These are phyloP conservation scores for Cornus controversa DNA, from an alignment of 148 eudicot species.

Conservation along the genomic window DNA sequence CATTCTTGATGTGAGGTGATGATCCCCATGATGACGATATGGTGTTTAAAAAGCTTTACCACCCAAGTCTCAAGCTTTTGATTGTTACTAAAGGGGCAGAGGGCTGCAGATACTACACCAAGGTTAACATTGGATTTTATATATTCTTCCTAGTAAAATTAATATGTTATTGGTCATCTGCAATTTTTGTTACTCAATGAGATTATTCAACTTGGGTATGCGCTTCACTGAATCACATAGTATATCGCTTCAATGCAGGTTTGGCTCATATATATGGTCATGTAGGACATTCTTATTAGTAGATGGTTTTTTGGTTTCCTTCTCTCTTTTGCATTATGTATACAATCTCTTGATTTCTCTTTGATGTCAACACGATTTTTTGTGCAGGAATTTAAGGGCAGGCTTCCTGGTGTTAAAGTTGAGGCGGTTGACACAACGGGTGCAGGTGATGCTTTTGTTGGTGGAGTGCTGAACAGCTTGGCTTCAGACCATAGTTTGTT, in stretches of 20 bases:
- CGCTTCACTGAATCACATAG: too few relatives aligned
- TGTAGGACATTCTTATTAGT: too few relatives aligned
- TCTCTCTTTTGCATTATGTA: too few relatives aligned
- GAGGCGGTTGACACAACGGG: constrained; percentile 67
- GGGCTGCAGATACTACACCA: constrained; percentile 66
- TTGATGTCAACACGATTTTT: too few relatives aligned
- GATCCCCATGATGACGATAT: constrained; percentile 28
- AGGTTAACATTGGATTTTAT: constrained; percentile 25
- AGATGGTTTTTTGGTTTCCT: background rate
- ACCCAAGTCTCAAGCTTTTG: constrained; percentile 64
- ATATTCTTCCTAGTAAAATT: too few relatives aligned
- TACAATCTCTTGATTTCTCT: too few relatives aligned
- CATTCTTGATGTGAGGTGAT: constrained; percentile 25
- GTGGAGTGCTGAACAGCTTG: constrained; percentile 44
- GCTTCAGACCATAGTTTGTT: constrained; percentile 43
- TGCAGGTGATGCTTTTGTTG: constrained; percentile 78
- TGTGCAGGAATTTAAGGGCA: constrained; percentile 56
- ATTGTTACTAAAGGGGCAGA: constrained; percentile 58
- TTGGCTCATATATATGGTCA: too few relatives aligned
- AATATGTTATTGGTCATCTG: too few relatives aligned
- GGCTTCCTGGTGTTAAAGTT: constrained; percentile 44
- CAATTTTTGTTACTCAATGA: too few relatives aligned
- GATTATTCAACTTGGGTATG: too few relatives aligned
- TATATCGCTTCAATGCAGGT: too few relatives aligned
- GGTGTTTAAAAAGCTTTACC: constrained; percentile 50